Evolutionary conservation across 441 rosid genomes (phyloP).

Genomic region (Manihot esculenta): DNA sequence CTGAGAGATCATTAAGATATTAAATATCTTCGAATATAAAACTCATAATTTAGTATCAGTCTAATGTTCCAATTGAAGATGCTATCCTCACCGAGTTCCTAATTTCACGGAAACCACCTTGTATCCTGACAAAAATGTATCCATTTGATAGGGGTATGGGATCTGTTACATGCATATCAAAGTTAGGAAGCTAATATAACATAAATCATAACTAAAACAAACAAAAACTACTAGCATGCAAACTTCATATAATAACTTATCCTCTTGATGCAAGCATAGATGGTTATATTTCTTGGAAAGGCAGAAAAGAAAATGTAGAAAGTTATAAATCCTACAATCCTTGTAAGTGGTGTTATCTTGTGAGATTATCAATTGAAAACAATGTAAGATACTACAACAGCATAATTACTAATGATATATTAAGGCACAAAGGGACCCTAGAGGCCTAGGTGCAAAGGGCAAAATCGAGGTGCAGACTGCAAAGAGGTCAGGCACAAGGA

Average conservation of each 20-base stretch:
- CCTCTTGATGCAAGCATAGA: neutral
- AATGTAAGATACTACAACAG: neutral
- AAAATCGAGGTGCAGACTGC: too few species aligned
- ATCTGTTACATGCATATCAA: slow-evolving; percentile 41
- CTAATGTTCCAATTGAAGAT: neutral
- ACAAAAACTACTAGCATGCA: neutral
- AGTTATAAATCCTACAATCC: too few species aligned
- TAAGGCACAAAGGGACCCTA: too few species aligned
- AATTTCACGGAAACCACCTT: slow-evolving; percentile 98
- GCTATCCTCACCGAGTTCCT: slow-evolving; percentile 78
- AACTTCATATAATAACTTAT: neutral
- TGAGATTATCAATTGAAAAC: neutral
- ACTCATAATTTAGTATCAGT: neutral
- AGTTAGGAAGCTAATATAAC: slow-evolving; percentile 1
- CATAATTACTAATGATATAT: too few species aligned
- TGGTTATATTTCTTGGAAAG: neutral
- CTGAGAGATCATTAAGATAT: slow-evolving; percentile 37
- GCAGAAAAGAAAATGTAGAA: neutral
- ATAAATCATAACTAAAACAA: neutral
- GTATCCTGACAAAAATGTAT: slow-evolving; percentile 87
- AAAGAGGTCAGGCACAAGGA: neutral
- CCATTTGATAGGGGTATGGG: slow-evolving; percentile 62
- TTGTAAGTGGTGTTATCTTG: neutral
- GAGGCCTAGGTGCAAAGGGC: too few species aligned
- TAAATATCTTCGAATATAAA: slow-evolving; percentile 14